phyloP scores from a whole-genome alignment of 192 early-diverging fungal species.

The Backusella parvicylindrica region DNA sequence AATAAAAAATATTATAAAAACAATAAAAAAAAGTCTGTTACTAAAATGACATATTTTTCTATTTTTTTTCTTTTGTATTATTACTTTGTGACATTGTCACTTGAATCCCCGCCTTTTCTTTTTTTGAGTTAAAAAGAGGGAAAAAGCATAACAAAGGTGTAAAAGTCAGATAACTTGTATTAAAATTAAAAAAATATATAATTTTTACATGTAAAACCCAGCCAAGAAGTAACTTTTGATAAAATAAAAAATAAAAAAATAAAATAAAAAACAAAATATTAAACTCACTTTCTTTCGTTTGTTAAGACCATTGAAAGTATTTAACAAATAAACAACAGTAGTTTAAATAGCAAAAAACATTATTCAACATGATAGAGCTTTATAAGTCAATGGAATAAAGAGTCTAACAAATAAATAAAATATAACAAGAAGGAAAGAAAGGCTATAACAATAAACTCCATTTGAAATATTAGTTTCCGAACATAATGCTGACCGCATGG shows the following conservation, averaged over 20 bases:
- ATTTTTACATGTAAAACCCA: background rate
- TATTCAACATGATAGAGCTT: background rate
- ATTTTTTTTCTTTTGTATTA: background rate
- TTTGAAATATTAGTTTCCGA: slow-evolving; percentile 4
- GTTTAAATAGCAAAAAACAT: background rate
- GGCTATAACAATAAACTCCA: background rate
- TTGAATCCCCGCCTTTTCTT: background rate
- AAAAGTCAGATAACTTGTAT: background rate
- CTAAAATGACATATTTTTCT: background rate
- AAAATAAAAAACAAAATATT: background rate
- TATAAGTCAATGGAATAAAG: background rate
- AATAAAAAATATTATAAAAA: background rate
- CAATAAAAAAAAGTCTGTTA: background rate
- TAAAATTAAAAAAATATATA: background rate
- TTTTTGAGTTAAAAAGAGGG: background rate
- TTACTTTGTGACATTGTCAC: slow-evolving; percentile 14
- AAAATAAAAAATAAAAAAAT: background rate
- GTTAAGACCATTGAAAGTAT: background rate
- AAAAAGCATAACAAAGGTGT: slow-evolving; percentile 3
- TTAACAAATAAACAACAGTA: background rate
- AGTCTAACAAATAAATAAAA: background rate
- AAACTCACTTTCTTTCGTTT: slow-evolving; percentile 1
- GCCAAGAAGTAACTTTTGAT: background rate
- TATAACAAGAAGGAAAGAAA: background rate
- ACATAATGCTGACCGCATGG: slow-evolving; percentile 2